Percentiles rank a stretch among this genome's conserved stretches.
These are phyloP conservation scores for Pneumocystis wakefieldiae DNA, from an alignment of 1,139 yeast genomes.

Conservation along the genomic window DNA sequence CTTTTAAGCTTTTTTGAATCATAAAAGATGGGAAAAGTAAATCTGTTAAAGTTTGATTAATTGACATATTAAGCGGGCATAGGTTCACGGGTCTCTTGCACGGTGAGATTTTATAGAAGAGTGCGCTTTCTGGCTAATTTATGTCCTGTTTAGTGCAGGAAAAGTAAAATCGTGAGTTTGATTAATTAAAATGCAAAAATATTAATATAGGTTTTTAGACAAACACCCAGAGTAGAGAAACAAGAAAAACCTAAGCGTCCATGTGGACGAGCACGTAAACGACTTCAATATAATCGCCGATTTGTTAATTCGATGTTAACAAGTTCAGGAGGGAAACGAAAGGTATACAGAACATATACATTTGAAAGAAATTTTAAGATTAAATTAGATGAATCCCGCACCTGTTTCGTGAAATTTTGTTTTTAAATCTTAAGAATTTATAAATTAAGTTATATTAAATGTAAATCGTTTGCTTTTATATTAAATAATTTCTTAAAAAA, in stretches of 20 bases:
- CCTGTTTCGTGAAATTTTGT: background rate
- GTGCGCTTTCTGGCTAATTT: background rate
- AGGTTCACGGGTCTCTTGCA: background rate
- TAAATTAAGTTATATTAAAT: background rate
- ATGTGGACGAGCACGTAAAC: constrained; percentile 97
- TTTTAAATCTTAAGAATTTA: background rate
- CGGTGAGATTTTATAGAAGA: background rate
- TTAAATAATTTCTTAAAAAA: too few species aligned
- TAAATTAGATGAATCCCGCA: background rate
- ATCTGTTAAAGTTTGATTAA: background rate
- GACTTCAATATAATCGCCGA: constrained; percentile 98
- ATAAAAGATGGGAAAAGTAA: background rate
- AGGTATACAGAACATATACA: constrained; percentile 29
- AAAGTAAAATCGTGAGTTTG: background rate
- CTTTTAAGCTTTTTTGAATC: too few species aligned
- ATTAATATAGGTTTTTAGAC: constrained; percentile 19
- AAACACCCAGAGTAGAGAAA: constrained; percentile 84
- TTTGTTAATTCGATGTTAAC: constrained; percentile 91
- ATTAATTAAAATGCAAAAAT: background rate
- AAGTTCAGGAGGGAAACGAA: constrained; percentile 89
- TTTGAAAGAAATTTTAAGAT: background rate
- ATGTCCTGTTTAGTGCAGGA: background rate
- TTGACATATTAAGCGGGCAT: background rate
- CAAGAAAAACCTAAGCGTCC: constrained; percentile 60
- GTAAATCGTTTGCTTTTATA: too few species aligned